phyloP scores from a whole-genome alignment of 169 alveolate genomes.

The Eimeria zaria region DNA sequence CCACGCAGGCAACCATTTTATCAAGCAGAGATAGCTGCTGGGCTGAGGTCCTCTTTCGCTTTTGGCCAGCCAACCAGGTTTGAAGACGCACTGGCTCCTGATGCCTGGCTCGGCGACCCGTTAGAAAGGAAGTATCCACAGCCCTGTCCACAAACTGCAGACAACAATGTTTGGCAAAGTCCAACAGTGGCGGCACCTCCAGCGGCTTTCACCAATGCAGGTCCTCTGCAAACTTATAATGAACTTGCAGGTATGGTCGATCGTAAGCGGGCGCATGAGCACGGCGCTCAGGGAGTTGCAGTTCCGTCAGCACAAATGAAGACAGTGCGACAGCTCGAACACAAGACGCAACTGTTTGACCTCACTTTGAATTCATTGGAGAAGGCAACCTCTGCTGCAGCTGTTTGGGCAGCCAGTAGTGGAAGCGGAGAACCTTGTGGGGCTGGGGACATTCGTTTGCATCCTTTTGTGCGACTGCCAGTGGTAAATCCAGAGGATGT shows the following conservation, averaged over 20 bases:
- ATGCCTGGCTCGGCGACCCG: not conserved
- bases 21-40: not conserved
- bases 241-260: not conserved
- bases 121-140: not conserved
- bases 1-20: not conserved
- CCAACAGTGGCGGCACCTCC: too few relatives aligned
- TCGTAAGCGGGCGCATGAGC: too few relatives aligned
- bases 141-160: not conserved
- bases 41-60: not conserved
- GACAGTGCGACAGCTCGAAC: not conserved
- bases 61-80: not conserved
- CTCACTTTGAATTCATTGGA: not conserved
- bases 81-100: not conserved
- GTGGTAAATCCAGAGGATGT: not conserved
- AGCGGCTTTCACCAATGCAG: not conserved
- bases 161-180: not conserved
- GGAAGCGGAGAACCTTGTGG: not conserved
- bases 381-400: not conserved
- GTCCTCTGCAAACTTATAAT: not conserved
- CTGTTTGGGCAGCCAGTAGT: not conserved
- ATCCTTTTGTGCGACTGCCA: constrained; percentile 44
- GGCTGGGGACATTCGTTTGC: not conserved
- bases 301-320: not conserved
- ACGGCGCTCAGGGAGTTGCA: not conserved
- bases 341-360: not conserved